A percentile compares a stretch with the other conserved stretches of the same genome.
These are phyloP conservation scores for Aristolochia californica DNA, from an alignment of 164 flowering plant genomes.

Conservation along the genomic window DNA sequence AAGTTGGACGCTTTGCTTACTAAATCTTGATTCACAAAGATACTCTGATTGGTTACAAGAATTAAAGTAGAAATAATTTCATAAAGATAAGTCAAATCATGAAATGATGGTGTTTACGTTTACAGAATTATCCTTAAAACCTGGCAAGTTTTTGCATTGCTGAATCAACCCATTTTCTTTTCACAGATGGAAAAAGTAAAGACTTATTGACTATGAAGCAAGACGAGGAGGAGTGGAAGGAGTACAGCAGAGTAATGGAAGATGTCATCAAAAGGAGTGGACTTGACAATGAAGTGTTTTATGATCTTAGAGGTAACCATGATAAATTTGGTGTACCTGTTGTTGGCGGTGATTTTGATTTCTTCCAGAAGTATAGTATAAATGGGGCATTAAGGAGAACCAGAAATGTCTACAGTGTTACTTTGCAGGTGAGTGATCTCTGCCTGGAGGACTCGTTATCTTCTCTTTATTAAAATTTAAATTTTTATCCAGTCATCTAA, in stretches of 20 bases:
- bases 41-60: no score
- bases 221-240: constrained; percentile 76
- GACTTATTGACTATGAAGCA: constrained; percentile 74
- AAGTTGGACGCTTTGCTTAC: no score
- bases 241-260: constrained; percentile 55
- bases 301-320: constrained; percentile 96
- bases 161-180: neutral
- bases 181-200: constrained; percentile 81
- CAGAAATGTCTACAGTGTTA: constrained; percentile 57
- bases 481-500: neutral
- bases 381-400: constrained; percentile 54
- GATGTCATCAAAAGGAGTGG: constrained; percentile 63
- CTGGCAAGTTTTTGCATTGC: no score
- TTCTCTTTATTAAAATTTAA: neutral
- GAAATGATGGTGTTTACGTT: no score
- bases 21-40: no score
- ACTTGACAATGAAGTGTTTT: constrained; percentile 59
- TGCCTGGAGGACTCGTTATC: neutral
- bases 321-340: constrained; percentile 81
- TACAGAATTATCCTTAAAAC: no score
- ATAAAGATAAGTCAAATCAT: no score
- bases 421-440: constrained; percentile 47
- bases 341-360: constrained; percentile 61
- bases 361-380: constrained; percentile 65
- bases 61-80: no score